Conservation (phyloP, 2,329 filamentous ascomycete genomes). For the Alternaria sp. region DNA sequence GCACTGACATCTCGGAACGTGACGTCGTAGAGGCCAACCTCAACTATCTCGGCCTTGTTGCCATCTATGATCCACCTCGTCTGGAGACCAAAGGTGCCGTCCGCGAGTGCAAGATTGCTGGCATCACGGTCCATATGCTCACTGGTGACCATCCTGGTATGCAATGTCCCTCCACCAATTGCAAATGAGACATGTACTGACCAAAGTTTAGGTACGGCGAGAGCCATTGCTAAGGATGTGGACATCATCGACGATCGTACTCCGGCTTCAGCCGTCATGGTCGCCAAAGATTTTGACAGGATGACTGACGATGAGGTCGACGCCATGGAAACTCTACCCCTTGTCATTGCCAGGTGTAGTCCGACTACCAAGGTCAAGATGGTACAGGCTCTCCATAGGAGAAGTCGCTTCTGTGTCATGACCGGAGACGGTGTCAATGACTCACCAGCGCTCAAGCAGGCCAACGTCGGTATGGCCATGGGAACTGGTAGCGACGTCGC, state of each 20-base stretch:
- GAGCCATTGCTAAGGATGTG: slow-evolving; percentile 58
- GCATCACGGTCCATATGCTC: slow-evolving; percentile 61
- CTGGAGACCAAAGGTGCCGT: slow-evolving; percentile 73
- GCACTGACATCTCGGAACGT: slow-evolving; percentile 57
- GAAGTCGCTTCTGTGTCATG: slow-evolving; percentile 54
- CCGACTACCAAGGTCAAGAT: slow-evolving; percentile 60
- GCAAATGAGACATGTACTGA: background rate
- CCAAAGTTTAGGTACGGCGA: slow-evolving; percentile 46
- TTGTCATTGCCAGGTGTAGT: slow-evolving; percentile 58
- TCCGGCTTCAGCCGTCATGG: slow-evolving; percentile 50
- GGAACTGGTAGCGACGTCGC: slow-evolving; percentile 53
- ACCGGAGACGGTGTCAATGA: slow-evolving; percentile 57
- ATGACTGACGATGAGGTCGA: slow-evolving; percentile 56
- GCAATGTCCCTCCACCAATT: background rate
- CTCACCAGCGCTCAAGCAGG: slow-evolving; percentile 52
- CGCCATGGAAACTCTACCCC: slow-evolving; percentile 52
- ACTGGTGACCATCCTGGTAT: slow-evolving; percentile 57
- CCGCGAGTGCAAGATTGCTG: slow-evolving; percentile 55
- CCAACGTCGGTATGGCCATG: slow-evolving; percentile 57
- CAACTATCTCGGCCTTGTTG: slow-evolving; percentile 79
- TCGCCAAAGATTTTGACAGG: slow-evolving; percentile 56
- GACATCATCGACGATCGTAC: slow-evolving; percentile 52
- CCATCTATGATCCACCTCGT: slow-evolving; percentile 86
- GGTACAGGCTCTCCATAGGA: slow-evolving; percentile 54
- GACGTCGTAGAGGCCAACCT: slow-evolving; percentile 72